Percentiles rank a stretch among this genome's conserved stretches.
These are phyloP conservation scores for Lyophyllum decastes DNA, from an alignment of 768 basidiomycete species.

Conservation along the genomic window DNA sequence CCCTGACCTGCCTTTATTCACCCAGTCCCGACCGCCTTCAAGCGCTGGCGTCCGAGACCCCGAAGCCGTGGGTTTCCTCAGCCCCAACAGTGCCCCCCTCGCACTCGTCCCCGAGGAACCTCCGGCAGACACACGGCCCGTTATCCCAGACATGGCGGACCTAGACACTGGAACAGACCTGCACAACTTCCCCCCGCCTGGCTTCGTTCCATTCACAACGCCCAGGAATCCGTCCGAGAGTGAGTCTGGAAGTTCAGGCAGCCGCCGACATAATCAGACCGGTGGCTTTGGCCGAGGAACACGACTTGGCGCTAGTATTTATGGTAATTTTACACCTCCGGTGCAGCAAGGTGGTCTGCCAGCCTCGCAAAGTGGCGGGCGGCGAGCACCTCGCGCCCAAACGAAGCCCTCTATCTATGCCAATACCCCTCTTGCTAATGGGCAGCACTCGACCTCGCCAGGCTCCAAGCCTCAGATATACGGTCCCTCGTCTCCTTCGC, in stretches of 20 bases:
- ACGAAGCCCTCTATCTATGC: not conserved
- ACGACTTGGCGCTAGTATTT: not conserved
- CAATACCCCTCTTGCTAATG: not conserved
- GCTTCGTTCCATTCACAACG: not conserved
- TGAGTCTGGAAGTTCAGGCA: not conserved
- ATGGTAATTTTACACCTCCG: not conserved
- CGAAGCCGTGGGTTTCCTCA: not conserved
- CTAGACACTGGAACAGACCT: not conserved
- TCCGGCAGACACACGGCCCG: not conserved
- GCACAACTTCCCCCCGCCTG: not conserved
- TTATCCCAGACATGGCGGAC: not conserved
- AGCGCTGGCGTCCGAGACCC: not conserved
- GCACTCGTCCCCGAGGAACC: not conserved
- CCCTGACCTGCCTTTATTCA: not conserved
- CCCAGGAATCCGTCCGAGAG: not conserved
- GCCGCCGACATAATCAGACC: not conserved
- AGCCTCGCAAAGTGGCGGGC: not conserved
- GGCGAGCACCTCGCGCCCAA: not conserved
- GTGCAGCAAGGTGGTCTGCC: not conserved
- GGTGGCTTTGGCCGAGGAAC: not conserved
- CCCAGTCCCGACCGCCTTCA: conserved; percentile 4
- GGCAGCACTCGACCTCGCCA: too few relatives aligned
- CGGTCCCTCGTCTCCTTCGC: not conserved
- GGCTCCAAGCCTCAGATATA: not conserved
- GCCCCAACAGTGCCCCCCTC: not conserved